Base-by-base conservation (phyloP, 176 grass and related monocot species). In the Saccharum spontaneum region DNA sequence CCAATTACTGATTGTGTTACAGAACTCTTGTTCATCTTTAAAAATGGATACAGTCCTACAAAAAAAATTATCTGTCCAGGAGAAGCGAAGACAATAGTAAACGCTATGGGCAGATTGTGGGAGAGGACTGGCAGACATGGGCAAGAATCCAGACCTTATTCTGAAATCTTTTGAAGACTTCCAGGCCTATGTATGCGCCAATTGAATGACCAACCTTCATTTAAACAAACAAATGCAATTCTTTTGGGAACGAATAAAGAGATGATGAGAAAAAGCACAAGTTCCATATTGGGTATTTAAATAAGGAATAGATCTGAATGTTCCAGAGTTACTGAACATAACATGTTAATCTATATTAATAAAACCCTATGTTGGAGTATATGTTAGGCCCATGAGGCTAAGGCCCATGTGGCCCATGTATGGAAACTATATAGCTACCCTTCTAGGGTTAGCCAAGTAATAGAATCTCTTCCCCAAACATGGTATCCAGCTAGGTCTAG, bases 191-290 rank as follows among this genome's bases (percentile, higher is more conserved):
- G 77, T 93, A 93, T 7, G 91, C 86, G 69, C 95, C 95, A 90
- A 98, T 98, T 36, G 95, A 98, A 92, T 98, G 95, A 1, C 95
- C 95, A 88, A 95, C 92, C 93, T 98, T 80, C 82, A 84, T 43
- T 69, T 60, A 79, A 83, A 67, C 5, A 39, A 50, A 43, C 3
- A 77, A 71, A 76, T 65, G 36, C 69, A 65, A 52, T 26, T 81
- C 6, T 54, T 37, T 38, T 69, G 30, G 14, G 65, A 69, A 69
- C 11, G 0, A 81, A 69, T 33, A 34, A 49, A 34, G 24, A 80
- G 18, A 49, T 34, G 44, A 15, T 31, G 5, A 10, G 18, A 74
- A 74, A 46, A 50, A 28, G 71, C 71, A 18, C 23, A 74, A 7
- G 24, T 48, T 73, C 39, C 39, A 36, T 3, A 55, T 31, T 23